Evolutionary conservation across 306 rosid genomes (phyloP).

Genomic region (Lathyrus sativus): DNA sequence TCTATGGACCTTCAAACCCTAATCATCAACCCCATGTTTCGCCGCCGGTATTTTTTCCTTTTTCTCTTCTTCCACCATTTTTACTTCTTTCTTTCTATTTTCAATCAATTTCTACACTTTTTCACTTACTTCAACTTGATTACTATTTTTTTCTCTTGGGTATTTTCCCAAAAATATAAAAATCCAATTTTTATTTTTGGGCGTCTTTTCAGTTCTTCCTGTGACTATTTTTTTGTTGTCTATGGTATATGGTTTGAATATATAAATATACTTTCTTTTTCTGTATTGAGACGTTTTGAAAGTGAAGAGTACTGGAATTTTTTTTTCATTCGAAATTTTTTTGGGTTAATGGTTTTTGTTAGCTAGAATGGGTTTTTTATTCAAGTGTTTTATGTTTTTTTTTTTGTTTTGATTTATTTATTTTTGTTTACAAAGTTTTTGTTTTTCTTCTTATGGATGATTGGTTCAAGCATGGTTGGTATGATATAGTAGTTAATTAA

Average conservation of each 20-base stretch:
- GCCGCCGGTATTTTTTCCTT: slow-evolving; percentile 36
- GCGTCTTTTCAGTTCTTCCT: slow-evolving; percentile 2
- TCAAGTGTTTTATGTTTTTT: slow-evolving; percentile 28
- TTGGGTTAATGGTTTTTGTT: slow-evolving; percentile 17
- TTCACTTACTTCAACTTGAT: slow-evolving; percentile 8
- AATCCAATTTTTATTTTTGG: neutral
- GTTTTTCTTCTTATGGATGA: slow-evolving; percentile 13
- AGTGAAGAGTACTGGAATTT: slow-evolving; percentile 24
- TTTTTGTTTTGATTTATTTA: neutral
- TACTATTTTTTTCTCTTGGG: neutral
- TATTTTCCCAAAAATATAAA: neutral
- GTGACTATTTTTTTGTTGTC: slow-evolving; percentile 15
- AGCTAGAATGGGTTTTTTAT: slow-evolving; percentile 29
- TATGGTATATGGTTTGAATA: neutral
- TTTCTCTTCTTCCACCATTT: neutral
- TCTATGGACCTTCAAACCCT: slow-evolving; percentile 43
- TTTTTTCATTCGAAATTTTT: neutral
- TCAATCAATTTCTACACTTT: slow-evolving; percentile 29
- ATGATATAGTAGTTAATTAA: slow-evolving; percentile 15
- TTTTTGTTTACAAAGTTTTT: slow-evolving; percentile 23
- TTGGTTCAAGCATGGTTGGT: slow-evolving; percentile 29
- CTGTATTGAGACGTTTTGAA: slow-evolving; percentile 17
- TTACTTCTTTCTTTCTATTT: slow-evolving; percentile 9
- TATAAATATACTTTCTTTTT: slow-evolving; percentile 12
- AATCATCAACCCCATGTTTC: slow-evolving; percentile 39